phyloP scores from a whole-genome alignment of 2,329 filamentous ascomycete species.

The Exophiala phaeomuriformis region DNA sequence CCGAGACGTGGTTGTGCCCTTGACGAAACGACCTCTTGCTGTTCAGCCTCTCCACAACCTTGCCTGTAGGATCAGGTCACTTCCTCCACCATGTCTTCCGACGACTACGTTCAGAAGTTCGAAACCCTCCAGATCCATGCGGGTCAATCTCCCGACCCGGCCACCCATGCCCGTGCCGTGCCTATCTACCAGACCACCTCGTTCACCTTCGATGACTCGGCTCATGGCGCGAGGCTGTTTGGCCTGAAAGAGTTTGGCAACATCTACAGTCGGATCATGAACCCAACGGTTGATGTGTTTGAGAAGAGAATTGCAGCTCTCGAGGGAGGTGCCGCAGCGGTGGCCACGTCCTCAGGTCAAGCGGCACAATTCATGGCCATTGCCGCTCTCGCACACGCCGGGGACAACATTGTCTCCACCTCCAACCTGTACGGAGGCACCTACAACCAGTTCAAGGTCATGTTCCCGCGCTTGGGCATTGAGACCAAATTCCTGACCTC shows the following conservation, averaged over 20 bases:
- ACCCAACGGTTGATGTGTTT: slow-evolving; percentile 90
- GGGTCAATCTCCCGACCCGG: slow-evolving; percentile 69
- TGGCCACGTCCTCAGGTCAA: slow-evolving; percentile 67
- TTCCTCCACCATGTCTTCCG: slow-evolving; percentile 31
- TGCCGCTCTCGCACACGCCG: slow-evolving; percentile 64
- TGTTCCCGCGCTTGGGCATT: slow-evolving; percentile 71
- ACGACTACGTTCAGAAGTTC: slow-evolving; percentile 49
- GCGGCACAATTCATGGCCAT: slow-evolving; percentile 83
- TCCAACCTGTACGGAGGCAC: slow-evolving; percentile 84
- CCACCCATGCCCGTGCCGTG: slow-evolving; percentile 81
- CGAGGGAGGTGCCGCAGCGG: slow-evolving; percentile 65
- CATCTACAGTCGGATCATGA: slow-evolving; percentile 96
- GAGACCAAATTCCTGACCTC: slow-evolving; percentile 73
- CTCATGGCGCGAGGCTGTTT: slow-evolving; percentile 89
- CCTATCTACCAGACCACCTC: slow-evolving; percentile 96
- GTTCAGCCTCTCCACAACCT: no score
- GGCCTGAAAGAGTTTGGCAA: slow-evolving; percentile 95
- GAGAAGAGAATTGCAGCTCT: slow-evolving; percentile 55
- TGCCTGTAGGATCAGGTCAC: background rate
- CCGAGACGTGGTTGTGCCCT: background rate
- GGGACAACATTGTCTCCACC: slow-evolving; percentile 84
- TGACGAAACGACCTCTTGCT: background rate
- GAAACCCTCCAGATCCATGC: slow-evolving; percentile 83
- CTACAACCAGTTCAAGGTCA: slow-evolving; percentile 89
- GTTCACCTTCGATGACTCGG: slow-evolving; percentile 90